phyloP scores from a whole-genome alignment of 2,329 filamentous ascomycete genomes.

The Botrytis pseudocinerea region DNA sequence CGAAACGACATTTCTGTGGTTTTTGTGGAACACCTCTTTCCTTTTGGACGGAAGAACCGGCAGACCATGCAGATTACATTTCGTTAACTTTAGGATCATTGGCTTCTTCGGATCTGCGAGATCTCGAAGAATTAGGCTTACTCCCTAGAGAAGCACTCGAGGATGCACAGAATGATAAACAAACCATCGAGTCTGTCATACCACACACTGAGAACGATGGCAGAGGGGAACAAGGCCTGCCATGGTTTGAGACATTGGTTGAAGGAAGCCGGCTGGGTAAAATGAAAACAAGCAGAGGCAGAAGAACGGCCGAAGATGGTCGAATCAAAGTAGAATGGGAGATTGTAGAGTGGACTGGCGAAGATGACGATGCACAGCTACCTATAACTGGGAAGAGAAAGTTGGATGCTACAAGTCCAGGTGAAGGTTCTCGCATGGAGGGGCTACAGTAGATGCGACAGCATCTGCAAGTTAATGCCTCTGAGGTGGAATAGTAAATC shows the following conservation, averaged over 20 bases:
- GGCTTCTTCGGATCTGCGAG: constrained; percentile 65
- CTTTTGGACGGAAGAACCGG: constrained; percentile 76
- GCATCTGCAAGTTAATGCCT: not conserved
- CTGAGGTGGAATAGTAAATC: not conserved
- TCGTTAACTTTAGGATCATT: constrained; percentile 80
- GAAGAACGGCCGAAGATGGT: constrained; percentile 59
- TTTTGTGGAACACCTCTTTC: constrained; percentile 86
- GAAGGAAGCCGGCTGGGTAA: constrained; percentile 72
- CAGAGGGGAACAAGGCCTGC: constrained; percentile 54
- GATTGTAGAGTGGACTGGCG: constrained; percentile 69
- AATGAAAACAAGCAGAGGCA: constrained; percentile 60
- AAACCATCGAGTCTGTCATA: constrained; percentile 33
- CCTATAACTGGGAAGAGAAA: constrained; percentile 47
- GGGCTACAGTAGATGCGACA: not conserved
- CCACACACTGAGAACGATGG: constrained; percentile 25
- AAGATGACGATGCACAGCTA: constrained; percentile 45
- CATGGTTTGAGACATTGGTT: constrained; percentile 84
- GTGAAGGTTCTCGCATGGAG: constrained; percentile 25
- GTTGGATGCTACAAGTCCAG: constrained; percentile 6
- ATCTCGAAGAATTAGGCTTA: constrained; percentile 74
- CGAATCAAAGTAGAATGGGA: constrained; percentile 77
- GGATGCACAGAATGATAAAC: constrained; percentile 40
- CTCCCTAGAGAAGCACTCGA: constrained; percentile 53
- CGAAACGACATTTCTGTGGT: constrained; percentile 81
- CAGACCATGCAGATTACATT: constrained; percentile 73